Base-by-base conservation (phyloP, 2,329 filamentous ascomycete genomes). In the Aspergillus spinulosporus region DNA sequence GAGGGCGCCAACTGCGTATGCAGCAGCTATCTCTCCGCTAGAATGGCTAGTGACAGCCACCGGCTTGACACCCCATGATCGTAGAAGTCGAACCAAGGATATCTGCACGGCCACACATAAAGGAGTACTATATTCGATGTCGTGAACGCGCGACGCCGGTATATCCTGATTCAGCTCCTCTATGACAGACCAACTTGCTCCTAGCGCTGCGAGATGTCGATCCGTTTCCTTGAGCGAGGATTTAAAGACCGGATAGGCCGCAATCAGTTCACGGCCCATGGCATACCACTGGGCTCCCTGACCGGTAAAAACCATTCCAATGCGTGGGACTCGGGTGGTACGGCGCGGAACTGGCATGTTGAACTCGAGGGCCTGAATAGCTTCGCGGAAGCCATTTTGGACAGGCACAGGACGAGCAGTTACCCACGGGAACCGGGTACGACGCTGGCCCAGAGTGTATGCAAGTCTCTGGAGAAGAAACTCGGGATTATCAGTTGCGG, bases 11-110 rank as follows among this genome's bases (percentile, higher is more conserved):
- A 59, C 55, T 6, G 64, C 57, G 53, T 71, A 73, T 0, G 64
- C 63, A 4, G 65, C 49, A 49, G 59, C 70, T 52, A 72, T 70
- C 44, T 72, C 69, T 1, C 71, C 69, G 14, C 58, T 62, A 0
- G 66, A 71, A 51, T 73, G 69, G 7, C 69, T 66, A 1, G 64
- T 52, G 2, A 71, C 68, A 5, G 56, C 61, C 4, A 34, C 39
- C 7, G 60, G 58, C n/a, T 42, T 29, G 11, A 62, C 14, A 1
- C 58, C 53, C 9, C 46, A 34, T 5, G 43, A 9, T 11, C 34
- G 26, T 2, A 61, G 28, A 14, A 45, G 43, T 26, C 28, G 11
- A 2, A 61, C 34, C 12, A 45, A 28, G 3, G 21, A 29, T 29
- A 45, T 29, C 11, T 45, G 43, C 5, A 45, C 12, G 4, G 43